Base-by-base conservation (phyloP, 345 rosid species). In the Capsella bursapastoris region DNA sequence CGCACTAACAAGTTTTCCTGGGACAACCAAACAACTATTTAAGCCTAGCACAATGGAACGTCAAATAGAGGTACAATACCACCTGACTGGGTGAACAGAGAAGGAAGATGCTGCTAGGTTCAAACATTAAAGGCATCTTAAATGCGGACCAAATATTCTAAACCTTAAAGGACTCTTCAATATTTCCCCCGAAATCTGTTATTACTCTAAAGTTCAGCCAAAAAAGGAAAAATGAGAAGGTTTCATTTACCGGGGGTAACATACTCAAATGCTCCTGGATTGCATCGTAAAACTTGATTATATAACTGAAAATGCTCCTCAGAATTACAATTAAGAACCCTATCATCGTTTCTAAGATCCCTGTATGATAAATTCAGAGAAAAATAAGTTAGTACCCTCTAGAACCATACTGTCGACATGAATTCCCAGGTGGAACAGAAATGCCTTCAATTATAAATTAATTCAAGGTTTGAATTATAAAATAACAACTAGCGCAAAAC, bases 241-340 rank as follows among this genome's bases (percentile, higher is more conserved):
- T 57, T 76, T 88, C 78, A 74, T 82, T 88, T 90, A 90, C 97
- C 96, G 75, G 88, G 86, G 77, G 81, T 82, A 67, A 81, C 89
- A 86, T 84, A 89, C 88, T 94, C 95, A 78, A 91, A 88, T 77
- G 97, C 98, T 63, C 85, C 82, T 8, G 88, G 89, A 81, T 83
- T 79, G 67, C 68, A 86, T 63, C 43, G 89, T 43, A 90, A 84
- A 88, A 94, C 87, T 74, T 81, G 89, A 66, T 81, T 84, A 77
- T 84, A 76, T 77, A 91, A 88, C 64, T 82, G 84, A 74, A 74
- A 78, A 14, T 86, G 85, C 82, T 86, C 87, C 79, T 68, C 75
- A 64, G 68, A 45, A 60, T 66, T 80, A 70, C 35, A 28, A 5
- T 78, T 48, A 64, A 56, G 73, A 66, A 73, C 82, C 80, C 31